These are phyloP conservation scores for Hymenoscyphus salicellus DNA, from an alignment of 2,329 filamentous ascomycete genomes.

Conservation along the genomic window DNA sequence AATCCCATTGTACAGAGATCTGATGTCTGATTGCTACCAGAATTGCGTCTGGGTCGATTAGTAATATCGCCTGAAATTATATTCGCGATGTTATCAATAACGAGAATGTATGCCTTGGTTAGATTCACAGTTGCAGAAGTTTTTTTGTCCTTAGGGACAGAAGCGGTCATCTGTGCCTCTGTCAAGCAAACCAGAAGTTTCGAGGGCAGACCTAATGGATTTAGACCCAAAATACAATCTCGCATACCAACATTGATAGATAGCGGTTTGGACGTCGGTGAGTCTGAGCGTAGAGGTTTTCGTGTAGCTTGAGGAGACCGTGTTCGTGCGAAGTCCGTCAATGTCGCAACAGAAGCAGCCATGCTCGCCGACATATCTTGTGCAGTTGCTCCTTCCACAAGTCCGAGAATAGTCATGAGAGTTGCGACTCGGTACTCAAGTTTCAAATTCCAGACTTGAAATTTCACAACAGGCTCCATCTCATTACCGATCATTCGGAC, in stretches of 20 bases:
- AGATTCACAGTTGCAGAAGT: constrained; percentile 65
- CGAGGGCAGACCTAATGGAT: constrained; percentile 70
- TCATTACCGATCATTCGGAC: constrained; percentile 89
- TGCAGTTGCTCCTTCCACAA: constrained; percentile 63
- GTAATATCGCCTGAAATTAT: constrained; percentile 27
- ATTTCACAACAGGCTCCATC: constrained; percentile 83
- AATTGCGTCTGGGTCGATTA: constrained; percentile 25
- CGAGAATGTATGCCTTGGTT: constrained; percentile 75
- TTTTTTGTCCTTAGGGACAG: constrained; percentile 62
- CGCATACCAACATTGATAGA: constrained; percentile 71
- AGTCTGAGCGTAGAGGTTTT: constrained; percentile 12
- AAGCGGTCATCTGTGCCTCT: constrained; percentile 69
- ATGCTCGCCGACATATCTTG: constrained; percentile 74
- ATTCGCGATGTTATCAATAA: constrained; percentile 71
- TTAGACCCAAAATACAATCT: constrained; percentile 80
- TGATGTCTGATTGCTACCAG: constrained; percentile 46
- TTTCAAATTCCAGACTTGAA: constrained; percentile 80
- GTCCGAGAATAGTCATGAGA: constrained; percentile 72
- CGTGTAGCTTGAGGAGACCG: constrained; percentile 27
- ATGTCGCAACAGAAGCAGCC: constrained; percentile 73
- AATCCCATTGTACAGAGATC: constrained; percentile 67
- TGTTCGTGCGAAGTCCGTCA: constrained; percentile 62
- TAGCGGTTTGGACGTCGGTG: constrained; percentile 50
- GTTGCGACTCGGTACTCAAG: constrained; percentile 88
- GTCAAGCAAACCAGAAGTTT: constrained; percentile 78